These are phyloP conservation scores for Calonectria hongkongensis DNA, from an alignment of 2,329 filamentous ascomycete genomes.

Conservation along the genomic window DNA sequence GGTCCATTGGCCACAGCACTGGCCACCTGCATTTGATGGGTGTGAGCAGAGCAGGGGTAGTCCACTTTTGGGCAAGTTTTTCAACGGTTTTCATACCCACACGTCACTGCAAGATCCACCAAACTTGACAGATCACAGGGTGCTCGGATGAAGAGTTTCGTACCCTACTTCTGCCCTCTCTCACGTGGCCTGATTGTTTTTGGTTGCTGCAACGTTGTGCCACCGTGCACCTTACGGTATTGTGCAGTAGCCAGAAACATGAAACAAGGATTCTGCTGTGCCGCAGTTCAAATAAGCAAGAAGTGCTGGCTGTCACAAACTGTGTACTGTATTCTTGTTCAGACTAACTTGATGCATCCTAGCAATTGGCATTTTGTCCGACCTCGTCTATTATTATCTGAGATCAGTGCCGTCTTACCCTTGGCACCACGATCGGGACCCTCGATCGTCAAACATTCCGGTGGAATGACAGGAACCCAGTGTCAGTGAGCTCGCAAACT, in stretches of 20 bases:
- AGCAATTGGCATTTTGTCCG: neutral
- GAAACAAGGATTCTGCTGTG: neutral
- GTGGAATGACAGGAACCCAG: constrained; percentile 2
- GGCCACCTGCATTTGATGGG: neutral
- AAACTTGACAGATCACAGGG: neutral
- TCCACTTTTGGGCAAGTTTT: neutral
- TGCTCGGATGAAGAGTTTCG: neutral
- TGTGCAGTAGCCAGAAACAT: neutral
- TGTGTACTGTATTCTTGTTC: neutral
- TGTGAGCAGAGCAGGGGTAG: constrained; percentile 10
- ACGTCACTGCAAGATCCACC: neutral
- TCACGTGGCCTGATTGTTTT: constrained; percentile 7
- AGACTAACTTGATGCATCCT: neutral
- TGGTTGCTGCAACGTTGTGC: neutral
- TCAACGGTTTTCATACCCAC: constrained; percentile 7
- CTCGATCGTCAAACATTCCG: neutral
- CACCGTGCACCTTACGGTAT: neutral
- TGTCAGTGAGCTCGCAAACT: constrained; percentile 13
- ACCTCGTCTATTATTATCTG: neutral
- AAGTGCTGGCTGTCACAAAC: neutral
- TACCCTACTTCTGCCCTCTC: neutral
- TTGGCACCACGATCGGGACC: neutral
- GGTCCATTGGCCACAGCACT: neutral
- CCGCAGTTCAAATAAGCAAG: constrained; percentile 22
- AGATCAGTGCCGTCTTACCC: neutral